Conservation (phyloP, 2,329 filamentous ascomycete species). For the Triangularia setosa region DNA sequence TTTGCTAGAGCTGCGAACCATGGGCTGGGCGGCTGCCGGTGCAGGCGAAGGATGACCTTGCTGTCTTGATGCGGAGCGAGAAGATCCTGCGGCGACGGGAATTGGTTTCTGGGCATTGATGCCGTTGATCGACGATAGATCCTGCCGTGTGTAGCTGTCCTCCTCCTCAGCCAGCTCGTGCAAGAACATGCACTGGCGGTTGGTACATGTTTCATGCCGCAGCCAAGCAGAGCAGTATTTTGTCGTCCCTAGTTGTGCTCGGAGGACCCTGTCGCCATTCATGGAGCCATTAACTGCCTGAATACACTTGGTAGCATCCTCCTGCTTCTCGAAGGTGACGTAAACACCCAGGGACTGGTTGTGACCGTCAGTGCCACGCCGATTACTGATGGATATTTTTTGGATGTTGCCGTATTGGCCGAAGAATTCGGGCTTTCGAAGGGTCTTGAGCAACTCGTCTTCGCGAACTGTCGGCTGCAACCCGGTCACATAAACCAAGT, state of each 20-base stretch:
- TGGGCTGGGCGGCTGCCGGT: constrained; percentile 51
- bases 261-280: constrained; percentile 81
- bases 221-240: constrained; percentile 99
- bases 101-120: constrained; percentile 73
- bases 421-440: constrained; percentile 90
- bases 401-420: constrained; percentile 98
- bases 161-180: constrained; percentile 98
- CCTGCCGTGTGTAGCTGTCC: constrained; percentile 91
- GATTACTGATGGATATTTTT: constrained; percentile 97
- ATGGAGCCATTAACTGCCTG: constrained; percentile 85
- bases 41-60: constrained; percentile 41
- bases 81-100: constrained; percentile 44
- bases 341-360: constrained; percentile 94
- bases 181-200: constrained; percentile 95
- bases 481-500: constrained; percentile 95
- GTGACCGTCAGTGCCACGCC: constrained; percentile 70
- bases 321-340: constrained; percentile 92
- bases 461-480: constrained; percentile 88
- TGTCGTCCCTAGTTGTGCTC: constrained; percentile 80
- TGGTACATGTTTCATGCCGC: constrained; percentile 89
- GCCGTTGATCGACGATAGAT: constrained; percentile 91
- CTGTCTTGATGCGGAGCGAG: constrained; percentile 52
- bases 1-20: constrained; percentile 73
- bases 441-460: constrained; percentile 83
- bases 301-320: constrained; percentile 87